Evolutionary conservation across 805 yeast species (phyloP).

Genomic region (Yamadazyma scolyti): DNA sequence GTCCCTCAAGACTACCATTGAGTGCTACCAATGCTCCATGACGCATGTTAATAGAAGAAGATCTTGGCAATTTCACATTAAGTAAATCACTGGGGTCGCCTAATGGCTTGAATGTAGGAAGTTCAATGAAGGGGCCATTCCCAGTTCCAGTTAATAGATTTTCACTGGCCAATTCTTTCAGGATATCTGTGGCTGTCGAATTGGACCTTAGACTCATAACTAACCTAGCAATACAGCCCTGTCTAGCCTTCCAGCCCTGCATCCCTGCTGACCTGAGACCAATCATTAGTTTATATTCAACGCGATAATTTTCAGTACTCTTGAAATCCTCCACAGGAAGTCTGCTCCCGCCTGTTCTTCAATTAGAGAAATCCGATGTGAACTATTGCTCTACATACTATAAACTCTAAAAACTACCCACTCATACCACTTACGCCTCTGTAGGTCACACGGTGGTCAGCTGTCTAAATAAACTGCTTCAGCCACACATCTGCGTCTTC

Average conservation of each 20-base stretch:
- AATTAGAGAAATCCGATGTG: no score
- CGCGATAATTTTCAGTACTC: no score
- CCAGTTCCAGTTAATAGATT: slow-evolving; percentile 37
- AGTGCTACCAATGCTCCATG: slow-evolving; percentile 38
- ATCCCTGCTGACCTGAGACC: no score
- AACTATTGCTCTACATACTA: no score
- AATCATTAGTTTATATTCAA: no score
- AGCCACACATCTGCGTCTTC: slow-evolving; percentile 29
- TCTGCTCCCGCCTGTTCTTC: no score
- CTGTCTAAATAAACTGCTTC: slow-evolving; percentile 18
- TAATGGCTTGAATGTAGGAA: slow-evolving; percentile 38
- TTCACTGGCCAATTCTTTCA: slow-evolving; percentile 7
- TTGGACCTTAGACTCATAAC: no score
- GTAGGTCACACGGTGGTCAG: no score
- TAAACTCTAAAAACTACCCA: no score
- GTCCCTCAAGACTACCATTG: slow-evolving; percentile 32
- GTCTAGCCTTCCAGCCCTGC: neutral
- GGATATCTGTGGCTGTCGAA: slow-evolving; percentile 3
- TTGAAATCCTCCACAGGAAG: no score
- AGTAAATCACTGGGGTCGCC: slow-evolving; percentile 37
- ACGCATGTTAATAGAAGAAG: slow-evolving; percentile 15
- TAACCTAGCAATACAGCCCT: no score
- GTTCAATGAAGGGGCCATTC: slow-evolving; percentile 43
- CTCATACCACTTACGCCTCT: no score
- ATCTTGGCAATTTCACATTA: slow-evolving; percentile 41